Evolutionary conservation across 139 green algal genomes (phyloP).

Genomic region (Chlamydomonas schloesseri): DNA sequence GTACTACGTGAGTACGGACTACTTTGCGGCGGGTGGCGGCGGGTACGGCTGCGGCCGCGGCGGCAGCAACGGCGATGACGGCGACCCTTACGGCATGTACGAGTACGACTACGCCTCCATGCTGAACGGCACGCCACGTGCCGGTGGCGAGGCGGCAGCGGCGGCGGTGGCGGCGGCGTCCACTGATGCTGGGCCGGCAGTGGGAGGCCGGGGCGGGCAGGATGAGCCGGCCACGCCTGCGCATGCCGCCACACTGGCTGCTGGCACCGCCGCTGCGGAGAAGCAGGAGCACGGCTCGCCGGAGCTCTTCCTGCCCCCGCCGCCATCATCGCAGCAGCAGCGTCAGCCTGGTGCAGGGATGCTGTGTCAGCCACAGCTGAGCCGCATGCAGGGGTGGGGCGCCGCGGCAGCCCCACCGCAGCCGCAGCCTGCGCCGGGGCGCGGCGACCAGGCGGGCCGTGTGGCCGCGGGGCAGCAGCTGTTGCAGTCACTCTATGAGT

Average conservation of each 20-base stretch:
- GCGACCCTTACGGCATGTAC: conserved; percentile 2
- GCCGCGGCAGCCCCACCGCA: too few species aligned
- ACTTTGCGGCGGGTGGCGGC: too few species aligned
- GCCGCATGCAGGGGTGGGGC: not conserved
- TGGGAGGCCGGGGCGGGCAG: not conserved
- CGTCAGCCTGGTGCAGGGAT: not conserved
- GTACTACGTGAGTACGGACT: too few species aligned
- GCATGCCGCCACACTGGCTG: not conserved
- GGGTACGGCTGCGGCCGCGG: too few species aligned
- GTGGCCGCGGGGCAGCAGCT: conserved; percentile 58
- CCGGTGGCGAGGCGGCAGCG: too few species aligned
- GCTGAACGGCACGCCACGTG: too few species aligned
- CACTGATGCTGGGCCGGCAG: too few species aligned
- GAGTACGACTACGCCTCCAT: not conserved
- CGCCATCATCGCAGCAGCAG: not conserved
- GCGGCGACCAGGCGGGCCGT: conserved; percentile 51
- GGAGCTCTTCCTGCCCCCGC: too few species aligned
- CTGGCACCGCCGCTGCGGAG: not conserved
- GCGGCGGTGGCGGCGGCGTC: not conserved
- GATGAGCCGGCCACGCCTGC: not conserved
- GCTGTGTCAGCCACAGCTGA: too few species aligned
- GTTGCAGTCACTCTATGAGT: conserved; percentile 70
- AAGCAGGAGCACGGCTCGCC: not conserved
- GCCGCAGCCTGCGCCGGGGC: conserved; percentile 21
- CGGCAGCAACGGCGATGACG: too few species aligned